Conservation (phyloP, 495 filamentous ascomycete species). For the Aspergillus panamensis region DNA sequence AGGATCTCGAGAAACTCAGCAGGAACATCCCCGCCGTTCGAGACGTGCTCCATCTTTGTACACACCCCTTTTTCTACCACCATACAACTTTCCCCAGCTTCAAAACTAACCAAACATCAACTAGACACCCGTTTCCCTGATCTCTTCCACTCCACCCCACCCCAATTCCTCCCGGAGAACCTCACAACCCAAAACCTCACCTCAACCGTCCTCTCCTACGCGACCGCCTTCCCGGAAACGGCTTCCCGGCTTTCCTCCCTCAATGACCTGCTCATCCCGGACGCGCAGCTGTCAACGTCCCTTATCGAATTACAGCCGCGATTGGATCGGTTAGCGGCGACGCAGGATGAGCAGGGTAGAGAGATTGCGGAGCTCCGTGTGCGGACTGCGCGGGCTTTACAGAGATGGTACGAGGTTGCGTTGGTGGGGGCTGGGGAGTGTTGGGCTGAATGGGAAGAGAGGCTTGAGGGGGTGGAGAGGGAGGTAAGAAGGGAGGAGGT, state of each 20-base stretch:
- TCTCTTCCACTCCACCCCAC: slow-evolving; percentile 48
- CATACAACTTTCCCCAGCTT: neutral
- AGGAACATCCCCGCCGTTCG: slow-evolving; percentile 44
- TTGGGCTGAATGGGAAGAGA: slow-evolving; percentile 70
- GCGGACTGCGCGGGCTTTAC: slow-evolving; percentile 68
- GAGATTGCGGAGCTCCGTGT: slow-evolving; percentile 66
- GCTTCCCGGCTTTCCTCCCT: slow-evolving; percentile 78
- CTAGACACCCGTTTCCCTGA: slow-evolving; percentile 57
- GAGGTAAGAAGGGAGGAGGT: slow-evolving; percentile 58
- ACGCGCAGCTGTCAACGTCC: slow-evolving; percentile 59
- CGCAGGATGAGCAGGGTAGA: slow-evolving; percentile 68
- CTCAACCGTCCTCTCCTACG: slow-evolving; percentile 71
- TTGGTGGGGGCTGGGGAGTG: slow-evolving; percentile 65
- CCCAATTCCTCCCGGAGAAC: slow-evolving; percentile 40
- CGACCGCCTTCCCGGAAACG: slow-evolving; percentile 68
- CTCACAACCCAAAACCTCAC: slow-evolving; percentile 44
- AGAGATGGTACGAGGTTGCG: slow-evolving; percentile 75
- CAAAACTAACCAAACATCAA: slow-evolving; percentile 17
- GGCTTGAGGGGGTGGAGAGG: slow-evolving; percentile 64
- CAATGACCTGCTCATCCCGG: slow-evolving; percentile 71
- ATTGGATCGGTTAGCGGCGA: slow-evolving; percentile 60
- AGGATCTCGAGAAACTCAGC: slow-evolving; percentile 49
- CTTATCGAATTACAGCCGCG: slow-evolving; percentile 69
- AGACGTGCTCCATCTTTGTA: slow-evolving; percentile 51
- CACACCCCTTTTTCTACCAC: slow-evolving; percentile 8